Conservation (phyloP, 1,139 yeast species). For the Yamadazyma dushanensis region DNA sequence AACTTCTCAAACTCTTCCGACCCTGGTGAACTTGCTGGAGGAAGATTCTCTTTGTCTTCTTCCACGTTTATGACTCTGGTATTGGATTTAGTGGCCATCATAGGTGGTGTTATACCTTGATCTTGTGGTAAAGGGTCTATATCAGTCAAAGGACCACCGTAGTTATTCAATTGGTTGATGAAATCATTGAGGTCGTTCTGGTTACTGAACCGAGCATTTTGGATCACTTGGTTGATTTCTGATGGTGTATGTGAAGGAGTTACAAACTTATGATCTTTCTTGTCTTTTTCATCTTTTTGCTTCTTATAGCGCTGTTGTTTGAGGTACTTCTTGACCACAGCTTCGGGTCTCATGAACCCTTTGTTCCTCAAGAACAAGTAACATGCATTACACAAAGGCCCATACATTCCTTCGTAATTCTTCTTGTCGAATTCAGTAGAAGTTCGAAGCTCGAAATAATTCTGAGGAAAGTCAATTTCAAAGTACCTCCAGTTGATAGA, state of each 20-base stretch:
- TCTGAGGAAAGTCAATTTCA: slow-evolving; percentile 43
- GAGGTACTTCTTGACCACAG: slow-evolving; percentile 47
- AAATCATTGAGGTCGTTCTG: slow-evolving; percentile 46
- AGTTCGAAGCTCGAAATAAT: slow-evolving; percentile 38
- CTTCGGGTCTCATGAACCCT: slow-evolving; percentile 54
- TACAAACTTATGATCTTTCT: slow-evolving; percentile 27
- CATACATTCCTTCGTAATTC: slow-evolving; percentile 51
- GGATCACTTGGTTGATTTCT: slow-evolving; percentile 43
- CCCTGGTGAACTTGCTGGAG: slow-evolving; percentile 25
- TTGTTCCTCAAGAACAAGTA: slow-evolving; percentile 47
- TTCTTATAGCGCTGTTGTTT: slow-evolving; percentile 47
- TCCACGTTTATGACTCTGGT: slow-evolving; percentile 46
- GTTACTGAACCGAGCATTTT: slow-evolving; percentile 25
- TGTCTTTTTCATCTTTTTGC: slow-evolving; percentile 10
- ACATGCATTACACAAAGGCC: slow-evolving; percentile 54
- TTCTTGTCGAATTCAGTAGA: slow-evolving; percentile 42
- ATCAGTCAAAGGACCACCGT: slow-evolving; percentile 57
- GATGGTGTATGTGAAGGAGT: slow-evolving; percentile 50
- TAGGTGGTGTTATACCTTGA: slow-evolving; percentile 44
- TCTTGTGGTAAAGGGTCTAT: slow-evolving; percentile 50
- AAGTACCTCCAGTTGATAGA: slow-evolving; percentile 50
- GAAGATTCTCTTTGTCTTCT: slow-evolving; percentile 45
- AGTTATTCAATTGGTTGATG: slow-evolving; percentile 47
- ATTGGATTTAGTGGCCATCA: slow-evolving; percentile 50
- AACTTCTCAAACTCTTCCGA: slow-evolving; percentile 39